Conservation (phyloP, 2,329 filamentous ascomycete species). For the Epichloe uncinata region DNA sequence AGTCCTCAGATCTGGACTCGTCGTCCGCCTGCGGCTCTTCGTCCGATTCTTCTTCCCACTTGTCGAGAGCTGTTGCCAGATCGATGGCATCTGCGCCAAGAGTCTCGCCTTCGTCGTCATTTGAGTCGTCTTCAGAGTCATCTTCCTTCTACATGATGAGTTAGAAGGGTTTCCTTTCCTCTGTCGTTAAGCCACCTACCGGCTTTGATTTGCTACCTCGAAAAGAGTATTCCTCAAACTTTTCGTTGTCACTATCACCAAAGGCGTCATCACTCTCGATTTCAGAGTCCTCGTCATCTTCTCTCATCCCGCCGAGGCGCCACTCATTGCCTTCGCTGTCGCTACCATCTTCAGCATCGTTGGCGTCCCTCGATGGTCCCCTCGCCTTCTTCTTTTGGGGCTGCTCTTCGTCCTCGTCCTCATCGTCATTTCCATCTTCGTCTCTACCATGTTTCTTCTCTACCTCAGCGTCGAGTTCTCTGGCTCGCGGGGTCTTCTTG, state of each 20-base stretch:
- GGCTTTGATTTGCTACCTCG: conserved; percentile 30
- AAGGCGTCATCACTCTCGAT: conserved; percentile 67
- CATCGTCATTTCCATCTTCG: conserved; percentile 31
- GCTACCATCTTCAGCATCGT: conserved; percentile 59
- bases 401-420: conserved; percentile 32
- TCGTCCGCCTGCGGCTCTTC: conserved; percentile 34
- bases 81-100: conserved; percentile 48
- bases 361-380: conserved; percentile 34
- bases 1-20: conserved; percentile 27
- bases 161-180: neutral
- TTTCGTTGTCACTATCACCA: conserved; percentile 77
- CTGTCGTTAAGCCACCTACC: conserved; percentile 5
- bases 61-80: conserved; percentile 42
- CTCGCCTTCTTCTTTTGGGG: conserved; percentile 28
- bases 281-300: conserved; percentile 48
- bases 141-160: conserved; percentile 1
- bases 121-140: conserved; percentile 40
- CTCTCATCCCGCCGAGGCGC: conserved; percentile 52
- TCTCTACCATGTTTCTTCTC: conserved; percentile 31
- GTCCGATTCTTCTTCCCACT: conserved; percentile 35
- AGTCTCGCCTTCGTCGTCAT: conserved; percentile 43
- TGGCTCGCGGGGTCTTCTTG: conserved; percentile 35
- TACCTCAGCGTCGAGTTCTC: conserved; percentile 36
- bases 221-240: conserved; percentile 60
- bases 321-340: conserved; percentile 81